A percentile compares a stretch with the other conserved stretches of the same genome.
Conservation (phyloP, 441 rosid species). For the Croton laevigatus region DNA sequence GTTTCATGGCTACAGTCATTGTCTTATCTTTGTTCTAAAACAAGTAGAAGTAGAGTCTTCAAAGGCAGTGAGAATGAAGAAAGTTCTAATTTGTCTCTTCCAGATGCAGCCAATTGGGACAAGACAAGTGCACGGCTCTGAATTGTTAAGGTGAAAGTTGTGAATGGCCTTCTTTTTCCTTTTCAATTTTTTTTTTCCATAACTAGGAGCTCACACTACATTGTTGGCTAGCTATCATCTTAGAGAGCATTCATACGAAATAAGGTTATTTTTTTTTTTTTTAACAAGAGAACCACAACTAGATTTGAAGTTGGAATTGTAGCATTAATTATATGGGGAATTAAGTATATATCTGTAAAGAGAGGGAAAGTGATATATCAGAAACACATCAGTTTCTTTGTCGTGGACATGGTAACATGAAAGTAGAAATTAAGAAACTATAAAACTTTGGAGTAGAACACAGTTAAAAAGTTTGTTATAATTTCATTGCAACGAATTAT, state of each 20-base stretch:
- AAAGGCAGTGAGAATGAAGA: conserved; percentile 24
- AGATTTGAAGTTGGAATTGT: too few relatives aligned
- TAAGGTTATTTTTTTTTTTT: neutral
- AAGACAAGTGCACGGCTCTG: conserved; percentile 50
- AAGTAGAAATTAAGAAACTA: too few relatives aligned
- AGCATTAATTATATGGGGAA: too few relatives aligned
- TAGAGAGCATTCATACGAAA: neutral
- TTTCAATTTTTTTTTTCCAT: neutral
- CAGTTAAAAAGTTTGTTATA: too few relatives aligned
- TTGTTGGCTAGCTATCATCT: neutral
- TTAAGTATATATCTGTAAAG: too few relatives aligned
- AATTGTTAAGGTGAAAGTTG: conserved; percentile 26
- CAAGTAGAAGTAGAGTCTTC: conserved; percentile 25
- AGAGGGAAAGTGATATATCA: too few relatives aligned
- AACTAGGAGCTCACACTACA: neutral
- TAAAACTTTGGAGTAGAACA: too few relatives aligned
- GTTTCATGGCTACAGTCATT: conserved; percentile 96
- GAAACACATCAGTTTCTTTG: too few relatives aligned
- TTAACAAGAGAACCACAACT: too few relatives aligned
- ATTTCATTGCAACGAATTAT: too few relatives aligned
- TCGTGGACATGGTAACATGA: too few relatives aligned
- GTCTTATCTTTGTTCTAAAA: conserved; percentile 63
- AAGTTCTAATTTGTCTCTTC: conserved; percentile 21
- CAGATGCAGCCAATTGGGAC: conserved; percentile 26
- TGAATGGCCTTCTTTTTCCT: neutral